A percentile compares a stretch with the other conserved stretches of the same genome.
Conservation (phyloP, 164 flowering plant genomes). For the Euptelea pleiosperma region DNA sequence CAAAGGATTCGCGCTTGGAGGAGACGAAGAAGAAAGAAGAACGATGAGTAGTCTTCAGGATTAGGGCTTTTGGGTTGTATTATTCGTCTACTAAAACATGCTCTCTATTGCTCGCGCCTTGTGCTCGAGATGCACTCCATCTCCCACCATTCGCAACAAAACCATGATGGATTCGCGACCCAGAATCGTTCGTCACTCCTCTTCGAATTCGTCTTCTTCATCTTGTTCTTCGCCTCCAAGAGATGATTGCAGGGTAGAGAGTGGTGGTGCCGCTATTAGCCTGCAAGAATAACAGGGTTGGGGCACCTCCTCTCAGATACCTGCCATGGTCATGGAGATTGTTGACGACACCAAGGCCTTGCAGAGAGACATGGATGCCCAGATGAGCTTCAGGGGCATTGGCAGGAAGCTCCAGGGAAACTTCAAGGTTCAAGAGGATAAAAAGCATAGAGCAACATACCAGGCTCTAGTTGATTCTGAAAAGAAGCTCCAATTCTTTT, state of each 20-base stretch:
- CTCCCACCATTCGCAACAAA: conserved; percentile 9
- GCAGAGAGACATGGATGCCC: conserved; percentile 51
- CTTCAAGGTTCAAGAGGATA: conserved; percentile 73
- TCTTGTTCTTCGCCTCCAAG: conserved; percentile 11
- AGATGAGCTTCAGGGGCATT: conserved; percentile 71
- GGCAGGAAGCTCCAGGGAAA: conserved; percentile 84
- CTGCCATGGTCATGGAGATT: conserved; percentile 51
- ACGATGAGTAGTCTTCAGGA: conserved; percentile 10
- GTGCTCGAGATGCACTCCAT: conserved; percentile 14
- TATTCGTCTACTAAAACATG: too few relatives aligned
- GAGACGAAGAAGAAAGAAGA: conserved; percentile 45
- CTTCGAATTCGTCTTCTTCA: conserved; percentile 4
- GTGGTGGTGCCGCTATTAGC: conserved; percentile 12
- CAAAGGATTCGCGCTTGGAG: conserved; percentile 82
- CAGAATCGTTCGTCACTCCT: neutral
- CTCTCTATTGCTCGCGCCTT: conserved; percentile 21
- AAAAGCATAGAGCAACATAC: conserved; percentile 81
- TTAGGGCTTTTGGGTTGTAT: neutral
- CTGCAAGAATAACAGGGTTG: conserved; percentile 79
- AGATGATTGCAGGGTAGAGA: conserved; percentile 7
- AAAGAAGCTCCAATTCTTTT: conserved; percentile 70
- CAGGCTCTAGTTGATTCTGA: conserved; percentile 63
- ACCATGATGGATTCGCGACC: conserved; percentile 7
- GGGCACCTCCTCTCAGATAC: conserved; percentile 72
- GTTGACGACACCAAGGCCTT: conserved; percentile 57